Conservation (phyloP, 1,139 yeast genomes). For the Diutina ranongensis region DNA sequence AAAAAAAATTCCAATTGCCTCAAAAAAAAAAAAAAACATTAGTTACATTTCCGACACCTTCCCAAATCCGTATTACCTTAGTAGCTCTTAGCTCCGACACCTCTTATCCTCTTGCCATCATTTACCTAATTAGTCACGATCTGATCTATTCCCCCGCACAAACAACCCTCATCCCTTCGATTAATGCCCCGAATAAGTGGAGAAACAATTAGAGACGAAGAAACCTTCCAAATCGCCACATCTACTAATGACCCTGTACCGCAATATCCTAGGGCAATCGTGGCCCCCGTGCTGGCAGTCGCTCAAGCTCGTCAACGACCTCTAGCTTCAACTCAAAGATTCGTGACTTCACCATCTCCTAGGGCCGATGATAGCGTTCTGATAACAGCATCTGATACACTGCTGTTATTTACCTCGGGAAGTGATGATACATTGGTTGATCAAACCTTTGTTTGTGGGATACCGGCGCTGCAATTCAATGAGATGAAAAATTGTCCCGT, state of each 20-base stretch:
- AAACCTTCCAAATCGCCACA: background rate
- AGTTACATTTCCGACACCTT: too few relatives aligned
- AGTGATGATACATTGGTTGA: constrained; percentile 3
- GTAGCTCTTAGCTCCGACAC: too few relatives aligned
- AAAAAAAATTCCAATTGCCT: too few relatives aligned
- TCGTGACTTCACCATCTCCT: background rate
- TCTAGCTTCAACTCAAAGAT: background rate
- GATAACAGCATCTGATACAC: too few relatives aligned
- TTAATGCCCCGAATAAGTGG: constrained; percentile 6
- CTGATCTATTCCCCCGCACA: background rate
- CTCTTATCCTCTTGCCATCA: background rate
- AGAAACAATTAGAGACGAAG: background rate
- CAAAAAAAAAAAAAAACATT: too few relatives aligned
- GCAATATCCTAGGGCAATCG: background rate
- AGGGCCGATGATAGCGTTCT: background rate
- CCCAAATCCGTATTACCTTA: too few relatives aligned
- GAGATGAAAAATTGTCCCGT: background rate
- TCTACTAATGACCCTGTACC: background rate
- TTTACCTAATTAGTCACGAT: background rate
- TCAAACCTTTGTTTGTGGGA: background rate
- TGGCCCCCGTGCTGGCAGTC: background rate
- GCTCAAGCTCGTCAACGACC: background rate
- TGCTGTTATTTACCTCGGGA: background rate
- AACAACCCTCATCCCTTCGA: too few relatives aligned
- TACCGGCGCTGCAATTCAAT: background rate